Base-by-base conservation (phyloP, 1,284 basidiomycete genomes). In the Boletus subluridellus region DNA sequence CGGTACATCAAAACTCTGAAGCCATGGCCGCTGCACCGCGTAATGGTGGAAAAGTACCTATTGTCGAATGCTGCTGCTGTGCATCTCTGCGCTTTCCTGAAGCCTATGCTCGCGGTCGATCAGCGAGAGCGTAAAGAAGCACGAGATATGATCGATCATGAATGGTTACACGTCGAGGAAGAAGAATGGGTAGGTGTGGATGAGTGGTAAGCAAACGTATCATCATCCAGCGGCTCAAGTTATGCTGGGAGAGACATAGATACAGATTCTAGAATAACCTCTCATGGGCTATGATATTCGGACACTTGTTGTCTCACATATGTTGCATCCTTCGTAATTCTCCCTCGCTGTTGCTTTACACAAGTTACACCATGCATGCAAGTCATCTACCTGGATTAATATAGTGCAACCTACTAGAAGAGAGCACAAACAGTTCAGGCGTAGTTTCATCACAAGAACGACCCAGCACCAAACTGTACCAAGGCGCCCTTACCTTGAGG, bases 11-110 rank as follows among this genome's bases (percentile, higher is more conserved):
- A 80, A 70, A 84, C 83, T 42, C 74, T 94, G 66, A 92, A 92
- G 69, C 88, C 88, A 42, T 94, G 92, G 92, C 90, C 93, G 9
- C 76, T 95, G 48, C 80, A 83, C 65, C 84, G 86, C 30, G 92
- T 95, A 60, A 87, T 95, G 82, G 80, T 80, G 56, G 90, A 93
- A 80, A 95, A 91, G 73, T 95, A 95, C 69, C 74, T 89, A 12
- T 87, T 89, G 72, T 76, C 80, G 1, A 82, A 84, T 55, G 66
- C 72, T 32, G 85, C 91, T 59, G 80, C 89, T 1, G 69, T 70
- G 41, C 72, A 77, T 52, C 74, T 95, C 21, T 87, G 88, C 62
- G 77, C 80, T 12, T 95, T 95, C 75, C 74, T 95, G 52, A 77
- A 82, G 65, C 92, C 92, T 34, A 94, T 95, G 93, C 80, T 95